Base-by-base conservation (phyloP, 441 rosid genomes). In the Gossypium laxum region DNA sequence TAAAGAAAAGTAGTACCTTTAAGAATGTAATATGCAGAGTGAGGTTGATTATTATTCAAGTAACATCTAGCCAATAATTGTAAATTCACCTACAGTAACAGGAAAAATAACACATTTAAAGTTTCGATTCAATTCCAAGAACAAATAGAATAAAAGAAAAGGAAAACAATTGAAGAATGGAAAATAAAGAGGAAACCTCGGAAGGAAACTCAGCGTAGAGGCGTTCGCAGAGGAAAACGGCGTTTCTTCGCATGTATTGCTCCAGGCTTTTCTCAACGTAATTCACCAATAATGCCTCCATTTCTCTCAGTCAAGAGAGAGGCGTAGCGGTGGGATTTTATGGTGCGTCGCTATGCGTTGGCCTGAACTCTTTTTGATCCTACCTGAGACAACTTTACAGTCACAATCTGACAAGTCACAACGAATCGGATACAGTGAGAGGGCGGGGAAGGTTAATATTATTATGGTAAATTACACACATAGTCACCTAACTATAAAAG, bases 31-130 rank as follows among this genome's bases (percentile, higher is more conserved):
- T 86, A 84, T 4, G 88, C 88, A 71, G 81, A 79, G 48, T 76
- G 79, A 64, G 88, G 77, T 74, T 81, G 87, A 76, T 78, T 73
- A 50, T 81, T 84, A 70, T 79, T 79, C 78, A 84, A 76, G 74
- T 84, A 86, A 75, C 88, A 86, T 80, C 85, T 73, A 30, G 90
- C 90, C 75, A 86, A 70, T 70, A 86, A 63, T 71, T 86, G 88
- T 63, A 80, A 62, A 72, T 84, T 86, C 77, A 76, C 82, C 90
- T 86, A 76, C 82, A 72, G 47, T 51, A 52, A 52, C n/a, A 28
- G 1, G n/a, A 52, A 2, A 48, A 65, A 22, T 19, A n/a, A 14
- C 12, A 14, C 6, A 24, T 22, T 51, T 19, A 32, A 52, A 52
- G 48, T 67, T 26, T 26, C 22, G 26, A 65, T 14, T 45, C 22